These are phyloP conservation scores for Apophysomyces elegans DNA, from an alignment of 371 early-diverging fungal species.

Conservation along the genomic window DNA sequence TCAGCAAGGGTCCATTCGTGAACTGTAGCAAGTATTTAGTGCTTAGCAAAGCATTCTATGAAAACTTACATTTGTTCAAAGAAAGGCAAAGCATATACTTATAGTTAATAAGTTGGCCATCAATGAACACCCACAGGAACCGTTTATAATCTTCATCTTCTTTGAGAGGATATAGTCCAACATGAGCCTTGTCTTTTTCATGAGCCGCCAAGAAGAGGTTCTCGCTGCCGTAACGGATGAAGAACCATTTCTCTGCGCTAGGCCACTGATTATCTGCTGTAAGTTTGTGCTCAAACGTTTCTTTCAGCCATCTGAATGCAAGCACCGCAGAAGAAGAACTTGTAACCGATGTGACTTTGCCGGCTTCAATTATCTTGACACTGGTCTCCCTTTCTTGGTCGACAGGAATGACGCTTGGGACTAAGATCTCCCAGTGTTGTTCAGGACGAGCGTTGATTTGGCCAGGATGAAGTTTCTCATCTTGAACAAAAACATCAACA, in stretches of 20 bases:
- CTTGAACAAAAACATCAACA: slow-evolving; percentile 45
- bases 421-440: slow-evolving; percentile 48
- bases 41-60: background rate
- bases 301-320: slow-evolving; percentile 43
- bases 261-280: slow-evolving; percentile 37
- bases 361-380: slow-evolving; percentile 39
- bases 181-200: slow-evolving; percentile 33
- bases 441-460: slow-evolving; percentile 38
- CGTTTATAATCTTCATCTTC: slow-evolving; percentile 38
- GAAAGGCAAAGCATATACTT: slow-evolving; percentile 45
- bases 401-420: slow-evolving; percentile 45
- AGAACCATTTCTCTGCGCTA: slow-evolving; percentile 40
- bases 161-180: slow-evolving; percentile 38
- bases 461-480: slow-evolving; percentile 36
- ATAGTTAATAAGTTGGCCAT: slow-evolving; percentile 60
- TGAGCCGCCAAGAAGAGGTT: slow-evolving; percentile 45
- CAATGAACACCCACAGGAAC: slow-evolving; percentile 56
- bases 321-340: slow-evolving; percentile 29
- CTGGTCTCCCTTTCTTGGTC: slow-evolving; percentile 30
- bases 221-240: slow-evolving; percentile 44
- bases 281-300: slow-evolving; percentile 31
- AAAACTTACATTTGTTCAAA: background rate
- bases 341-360: slow-evolving; percentile 34
- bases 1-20: slow-evolving; percentile 41
- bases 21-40: slow-evolving; percentile 23